Conservation (phyloP, 2,329 filamentous ascomycete genomes). For the Epichloe bromicola region DNA sequence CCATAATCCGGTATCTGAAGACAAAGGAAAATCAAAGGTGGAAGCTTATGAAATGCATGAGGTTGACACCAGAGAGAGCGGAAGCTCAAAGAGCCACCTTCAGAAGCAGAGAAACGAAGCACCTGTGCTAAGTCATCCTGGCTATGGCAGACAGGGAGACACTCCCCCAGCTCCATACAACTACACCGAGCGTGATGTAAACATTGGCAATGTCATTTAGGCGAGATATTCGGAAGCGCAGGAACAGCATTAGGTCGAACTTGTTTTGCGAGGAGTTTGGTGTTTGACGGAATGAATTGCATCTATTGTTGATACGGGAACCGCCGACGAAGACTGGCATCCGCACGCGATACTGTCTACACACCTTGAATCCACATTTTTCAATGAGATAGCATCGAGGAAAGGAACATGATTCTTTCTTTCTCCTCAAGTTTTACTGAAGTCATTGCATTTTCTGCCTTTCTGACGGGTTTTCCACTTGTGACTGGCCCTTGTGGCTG, state of each 20-base stretch:
- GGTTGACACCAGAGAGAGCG: conserved; percentile 12
- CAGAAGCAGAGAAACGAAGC: conserved; percentile 17
- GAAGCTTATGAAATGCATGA: conserved; percentile 38
- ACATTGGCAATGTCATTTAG: not conserved
- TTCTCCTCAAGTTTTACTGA: too few relatives aligned
- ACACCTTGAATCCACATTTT: too few relatives aligned
- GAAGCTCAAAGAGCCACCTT: conserved; percentile 11
- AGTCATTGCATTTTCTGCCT: too few relatives aligned
- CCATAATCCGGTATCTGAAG: conserved; percentile 7
- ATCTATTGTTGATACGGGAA: too few relatives aligned
- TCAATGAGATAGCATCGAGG: too few relatives aligned
- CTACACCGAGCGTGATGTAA: conserved; percentile 4
- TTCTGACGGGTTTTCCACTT: too few relatives aligned
- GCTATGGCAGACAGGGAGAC: conserved; percentile 26
- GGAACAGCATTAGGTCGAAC: too few relatives aligned
- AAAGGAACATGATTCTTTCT: too few relatives aligned
- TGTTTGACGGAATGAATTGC: too few relatives aligned
- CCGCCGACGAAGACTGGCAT: too few relatives aligned
- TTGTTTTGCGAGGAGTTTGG: not conserved
- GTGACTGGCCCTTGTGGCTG: conserved; percentile 1
- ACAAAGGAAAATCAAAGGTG: conserved; percentile 28
- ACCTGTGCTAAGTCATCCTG: conserved; percentile 33
- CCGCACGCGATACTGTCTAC: too few relatives aligned
- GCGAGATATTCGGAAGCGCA: too few relatives aligned
- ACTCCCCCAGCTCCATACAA: conserved; percentile 12